Base-by-base conservation (phyloP, 2,329 filamentous ascomycete genomes). In the Trichocomaceae sp. region DNA sequence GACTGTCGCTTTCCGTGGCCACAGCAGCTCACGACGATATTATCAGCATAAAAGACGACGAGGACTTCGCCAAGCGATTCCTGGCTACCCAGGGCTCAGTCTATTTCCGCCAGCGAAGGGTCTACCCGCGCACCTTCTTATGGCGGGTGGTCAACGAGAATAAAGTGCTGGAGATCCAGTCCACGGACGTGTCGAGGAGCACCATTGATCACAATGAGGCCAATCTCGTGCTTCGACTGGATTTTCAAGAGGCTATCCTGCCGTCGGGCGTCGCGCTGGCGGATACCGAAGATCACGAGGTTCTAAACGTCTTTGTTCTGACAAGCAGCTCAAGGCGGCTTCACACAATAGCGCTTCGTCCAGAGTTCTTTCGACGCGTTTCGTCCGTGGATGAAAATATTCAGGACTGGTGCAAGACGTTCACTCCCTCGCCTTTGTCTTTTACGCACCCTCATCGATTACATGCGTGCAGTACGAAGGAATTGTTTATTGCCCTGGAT, bases 101-200 rank as follows among this genome's bases (percentile, higher is more conserved):
- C 54, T 96, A 89, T 75, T 90, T 95, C 71, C 84, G 93, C 54
- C 82, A 82, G 69, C 82, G 86, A 69, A 83, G 87, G 65, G 78
- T 81, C 60, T 85, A 86, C 60, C 93, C 93, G 39, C 85, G 88
- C 66, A 89, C 83, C 71, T 95, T 97, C 67, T 79, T 96, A 47
- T 99, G 93, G 93, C 83, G 92, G 62, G 80, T 97, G 39, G 75
- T 96, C 58, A 87, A 95, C 65, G 84, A 89, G 64, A 83, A 84
- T 65, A 87, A 82, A 61, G 78, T 90, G 59, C 78, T 99, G 62
- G 92, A 93, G 72, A 79, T 99, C 50, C 87, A 89, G 66, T 85
- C 84, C 41, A 83, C 88, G 57, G 93, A 99, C 72, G 75, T 96
- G 61, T 86, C 83, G 68, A 90, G 81, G 74, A 82, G 79, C 61